phyloP scores from a whole-genome alignment of 345 rosid species.

The Arabidopsis thaliana region DNA sequence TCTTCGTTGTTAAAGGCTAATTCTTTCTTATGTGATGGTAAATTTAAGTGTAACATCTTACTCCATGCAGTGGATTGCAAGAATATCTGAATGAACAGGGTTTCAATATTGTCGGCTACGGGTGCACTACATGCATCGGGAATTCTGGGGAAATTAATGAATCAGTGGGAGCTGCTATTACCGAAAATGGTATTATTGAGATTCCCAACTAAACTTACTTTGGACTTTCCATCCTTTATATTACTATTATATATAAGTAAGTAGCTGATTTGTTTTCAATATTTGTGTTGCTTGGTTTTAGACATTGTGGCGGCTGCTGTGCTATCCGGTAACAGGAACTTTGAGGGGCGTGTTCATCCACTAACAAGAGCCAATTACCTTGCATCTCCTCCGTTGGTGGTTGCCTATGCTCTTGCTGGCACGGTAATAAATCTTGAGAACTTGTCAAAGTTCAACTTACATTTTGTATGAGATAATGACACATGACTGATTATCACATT shows the following conservation, averaged over 20 bases:
- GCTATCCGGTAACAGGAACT: constrained; percentile 94
- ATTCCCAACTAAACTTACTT: background rate
- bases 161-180: constrained; percentile 88
- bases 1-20: background rate
- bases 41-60: background rate
- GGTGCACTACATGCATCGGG: constrained; percentile 99
- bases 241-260: background rate
- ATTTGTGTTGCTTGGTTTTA: constrained; percentile 41
- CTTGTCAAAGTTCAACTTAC: background rate
- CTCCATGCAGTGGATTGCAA: constrained; percentile 78
- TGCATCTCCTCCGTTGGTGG: constrained; percentile 98
- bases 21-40: background rate
- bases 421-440: constrained; percentile 53
- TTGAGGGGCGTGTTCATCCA: constrained; percentile 98
- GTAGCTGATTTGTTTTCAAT: background rate
- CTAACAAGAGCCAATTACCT: constrained; percentile 99
- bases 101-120: constrained; percentile 93
- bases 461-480: constrained; percentile 3
- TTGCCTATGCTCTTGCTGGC: constrained; percentile 99
- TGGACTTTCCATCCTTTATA: background rate
- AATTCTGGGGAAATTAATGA: constrained; percentile 97
- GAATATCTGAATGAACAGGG: constrained; percentile 88
- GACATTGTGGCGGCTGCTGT: constrained; percentile 96
- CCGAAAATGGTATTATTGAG: constrained; percentile 76
- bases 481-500: background rate